Conservation (phyloP, 2,329 filamentous ascomycete species). For the Fusarium pseudograminearum region DNA sequence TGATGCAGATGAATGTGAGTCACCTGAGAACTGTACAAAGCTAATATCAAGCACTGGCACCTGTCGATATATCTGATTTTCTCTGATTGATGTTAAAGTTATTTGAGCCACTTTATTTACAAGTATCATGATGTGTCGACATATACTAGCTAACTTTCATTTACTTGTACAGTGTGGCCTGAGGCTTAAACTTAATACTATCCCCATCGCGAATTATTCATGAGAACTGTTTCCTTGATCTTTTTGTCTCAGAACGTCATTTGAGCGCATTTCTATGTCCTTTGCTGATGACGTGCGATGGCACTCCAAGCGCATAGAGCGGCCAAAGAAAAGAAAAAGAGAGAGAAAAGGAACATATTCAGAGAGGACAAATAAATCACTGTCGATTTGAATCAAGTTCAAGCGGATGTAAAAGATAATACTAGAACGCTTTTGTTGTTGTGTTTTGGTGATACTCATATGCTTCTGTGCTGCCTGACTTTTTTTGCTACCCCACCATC, state of each 20-base stretch:
- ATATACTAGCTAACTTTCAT: neutral
- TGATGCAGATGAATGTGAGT: neutral
- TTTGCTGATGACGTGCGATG: slow-evolving; percentile 31
- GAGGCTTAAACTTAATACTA: neutral
- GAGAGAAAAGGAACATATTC: neutral
- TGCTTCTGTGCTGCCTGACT: neutral
- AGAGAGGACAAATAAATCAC: neutral
- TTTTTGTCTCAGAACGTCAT: slow-evolving; percentile 15
- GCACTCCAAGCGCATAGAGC: neutral
- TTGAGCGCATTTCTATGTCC: neutral
- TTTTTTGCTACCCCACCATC: slow-evolving; percentile 30
- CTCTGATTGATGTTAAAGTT: neutral
- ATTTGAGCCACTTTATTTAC: neutral
- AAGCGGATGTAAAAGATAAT: no score
- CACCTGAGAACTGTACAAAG: neutral
- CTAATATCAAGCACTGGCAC: neutral
- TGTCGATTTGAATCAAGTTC: neutral
- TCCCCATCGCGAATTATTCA: no score
- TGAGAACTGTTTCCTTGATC: neutral
- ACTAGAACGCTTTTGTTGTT: neutral
- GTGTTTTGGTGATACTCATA: neutral
- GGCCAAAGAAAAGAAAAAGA: neutral
- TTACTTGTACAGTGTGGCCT: neutral
- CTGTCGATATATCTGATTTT: neutral
- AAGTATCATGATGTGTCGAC: neutral